phyloP scores from a whole-genome alignment of 495 filamentous ascomycete species.

The Trichoderma gamsii region DNA sequence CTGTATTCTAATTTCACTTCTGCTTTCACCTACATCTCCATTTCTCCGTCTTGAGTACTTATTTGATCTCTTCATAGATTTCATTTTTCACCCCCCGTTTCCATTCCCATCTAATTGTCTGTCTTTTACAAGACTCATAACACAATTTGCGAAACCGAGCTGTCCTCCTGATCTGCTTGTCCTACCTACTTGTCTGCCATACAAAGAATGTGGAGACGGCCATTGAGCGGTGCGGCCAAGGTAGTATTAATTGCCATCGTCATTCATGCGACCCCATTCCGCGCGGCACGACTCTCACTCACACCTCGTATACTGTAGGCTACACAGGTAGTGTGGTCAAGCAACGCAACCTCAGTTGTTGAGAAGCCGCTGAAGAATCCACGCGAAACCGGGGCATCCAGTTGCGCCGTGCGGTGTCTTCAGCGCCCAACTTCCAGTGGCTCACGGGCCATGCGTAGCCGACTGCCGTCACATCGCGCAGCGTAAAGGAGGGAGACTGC shows the following conservation, averaged over 20 bases:
- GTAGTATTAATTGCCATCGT: background rate
- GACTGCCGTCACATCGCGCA: conserved; percentile 3
- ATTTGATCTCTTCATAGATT: too few relatives aligned
- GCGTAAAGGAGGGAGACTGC: background rate
- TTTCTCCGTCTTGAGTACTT: too few relatives aligned
- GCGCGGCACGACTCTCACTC: background rate
- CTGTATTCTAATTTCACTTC: too few relatives aligned
- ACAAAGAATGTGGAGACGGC: background rate
- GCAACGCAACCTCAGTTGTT: background rate
- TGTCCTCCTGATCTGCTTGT: too few relatives aligned
- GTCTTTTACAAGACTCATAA: too few relatives aligned
- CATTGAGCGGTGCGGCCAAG: background rate
- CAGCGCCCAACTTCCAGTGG: background rate
- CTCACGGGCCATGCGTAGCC: background rate
- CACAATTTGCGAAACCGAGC: too few relatives aligned
- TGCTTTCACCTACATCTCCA: too few relatives aligned
- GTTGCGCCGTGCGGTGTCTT: background rate
- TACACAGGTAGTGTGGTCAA: background rate
- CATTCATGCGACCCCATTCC: conserved; percentile 1
- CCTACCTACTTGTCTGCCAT: too few relatives aligned
- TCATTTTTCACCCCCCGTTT: too few relatives aligned
- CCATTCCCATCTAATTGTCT: too few relatives aligned
- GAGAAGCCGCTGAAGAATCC: background rate
- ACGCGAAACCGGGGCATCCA: background rate
- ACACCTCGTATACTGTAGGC: background rate